phyloP scores from a whole-genome alignment of 2,329 filamentous ascomycete species.

The Malbranchea zuffiana region DNA sequence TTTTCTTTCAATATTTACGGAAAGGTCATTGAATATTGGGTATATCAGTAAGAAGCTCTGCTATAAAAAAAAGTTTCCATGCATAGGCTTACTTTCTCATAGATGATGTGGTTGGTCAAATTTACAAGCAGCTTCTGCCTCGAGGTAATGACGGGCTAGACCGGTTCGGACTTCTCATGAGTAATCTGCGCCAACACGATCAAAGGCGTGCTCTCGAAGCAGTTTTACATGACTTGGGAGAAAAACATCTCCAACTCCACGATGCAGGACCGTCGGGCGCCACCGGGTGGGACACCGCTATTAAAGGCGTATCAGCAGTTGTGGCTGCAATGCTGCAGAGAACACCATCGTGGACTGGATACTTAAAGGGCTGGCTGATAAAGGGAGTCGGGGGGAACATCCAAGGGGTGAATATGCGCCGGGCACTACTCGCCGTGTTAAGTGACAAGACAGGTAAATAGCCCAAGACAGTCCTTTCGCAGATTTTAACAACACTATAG shows the following conservation, averaged over 20 bases:
- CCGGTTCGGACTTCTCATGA: slow-evolving; percentile 31
- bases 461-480: not conserved
- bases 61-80: not conserved
- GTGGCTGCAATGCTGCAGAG: slow-evolving; percentile 41
- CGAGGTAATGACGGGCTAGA: slow-evolving; percentile 19
- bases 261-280: slow-evolving; percentile 7
- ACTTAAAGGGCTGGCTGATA: slow-evolving; percentile 55
- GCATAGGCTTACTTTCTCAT: slow-evolving; percentile 14
- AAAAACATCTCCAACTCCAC: slow-evolving; percentile 29
- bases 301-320: slow-evolving; percentile 47
- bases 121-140: slow-evolving; percentile 32
- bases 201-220: slow-evolving; percentile 38
- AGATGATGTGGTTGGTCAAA: slow-evolving; percentile 33
- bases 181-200: slow-evolving; percentile 38
- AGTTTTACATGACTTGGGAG: slow-evolving; percentile 36
- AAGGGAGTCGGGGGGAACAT: slow-evolving; percentile 55
- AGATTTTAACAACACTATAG: slow-evolving; percentile 20
- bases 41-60: slow-evolving; percentile 49
- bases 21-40: slow-evolving; percentile 57
- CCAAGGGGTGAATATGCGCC: slow-evolving; percentile 53
- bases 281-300: not conserved
- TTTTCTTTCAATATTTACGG: slow-evolving; percentile 36
- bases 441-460: slow-evolving; percentile 40
- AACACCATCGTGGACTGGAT: slow-evolving; percentile 40
- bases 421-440: slow-evolving; percentile 53